Conservation (phyloP, 306 rosid genomes). For the Casuarina glauca region DNA sequence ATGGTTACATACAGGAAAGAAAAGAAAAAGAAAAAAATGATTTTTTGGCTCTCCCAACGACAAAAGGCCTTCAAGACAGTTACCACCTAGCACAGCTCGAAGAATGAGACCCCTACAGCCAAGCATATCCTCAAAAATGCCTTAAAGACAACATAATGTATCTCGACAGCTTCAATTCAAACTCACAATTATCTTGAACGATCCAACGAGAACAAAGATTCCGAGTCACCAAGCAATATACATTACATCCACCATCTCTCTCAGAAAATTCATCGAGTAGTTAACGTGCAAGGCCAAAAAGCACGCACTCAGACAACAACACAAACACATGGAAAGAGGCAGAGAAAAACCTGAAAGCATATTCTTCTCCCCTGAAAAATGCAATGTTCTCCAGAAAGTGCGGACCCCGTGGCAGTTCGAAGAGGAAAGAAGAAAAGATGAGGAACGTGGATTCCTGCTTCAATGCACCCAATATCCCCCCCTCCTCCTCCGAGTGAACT, state of each 20-base stretch:
- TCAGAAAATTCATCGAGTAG: conserved; percentile 31
- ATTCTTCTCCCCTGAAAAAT: not conserved
- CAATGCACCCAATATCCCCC: not conserved
- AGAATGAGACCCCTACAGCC: not conserved
- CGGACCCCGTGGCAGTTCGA: not conserved
- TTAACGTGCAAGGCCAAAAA: conserved; percentile 11
- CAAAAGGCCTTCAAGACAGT: not conserved
- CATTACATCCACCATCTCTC: not conserved
- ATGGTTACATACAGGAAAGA: not conserved
- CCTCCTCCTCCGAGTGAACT: not conserved
- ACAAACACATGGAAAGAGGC: not conserved
- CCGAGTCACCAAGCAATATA: not conserved
- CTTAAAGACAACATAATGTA: not conserved
- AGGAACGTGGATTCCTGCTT: not conserved
- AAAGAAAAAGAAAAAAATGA: not conserved
- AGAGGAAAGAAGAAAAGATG: not conserved
- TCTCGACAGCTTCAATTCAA: not conserved
- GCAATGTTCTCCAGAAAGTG: not conserved
- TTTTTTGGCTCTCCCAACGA: not conserved
- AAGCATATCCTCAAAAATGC: not conserved
- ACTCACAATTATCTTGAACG: not conserved
- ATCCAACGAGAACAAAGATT: not conserved
- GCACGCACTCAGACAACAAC: not conserved
- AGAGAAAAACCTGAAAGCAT: conserved; percentile 35
- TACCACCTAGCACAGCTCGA: not conserved